Conservation (phyloP, 495 filamentous ascomycete genomes). For the Hyaloscypha variabilis region DNA sequence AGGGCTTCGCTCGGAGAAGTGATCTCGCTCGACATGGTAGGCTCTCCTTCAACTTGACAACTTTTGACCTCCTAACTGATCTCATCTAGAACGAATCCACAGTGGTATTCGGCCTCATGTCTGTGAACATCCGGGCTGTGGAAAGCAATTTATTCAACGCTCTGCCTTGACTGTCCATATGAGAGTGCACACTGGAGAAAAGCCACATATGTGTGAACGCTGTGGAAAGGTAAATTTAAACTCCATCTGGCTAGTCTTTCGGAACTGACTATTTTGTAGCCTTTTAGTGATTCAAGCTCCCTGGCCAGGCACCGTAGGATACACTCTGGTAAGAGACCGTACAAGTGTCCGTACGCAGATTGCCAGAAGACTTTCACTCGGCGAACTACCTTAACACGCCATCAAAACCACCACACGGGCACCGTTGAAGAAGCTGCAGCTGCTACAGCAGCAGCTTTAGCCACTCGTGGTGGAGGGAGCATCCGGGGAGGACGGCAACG, state of each 20-base stretch:
- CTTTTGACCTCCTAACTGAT: conserved; percentile 28
- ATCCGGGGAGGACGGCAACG: conserved; percentile 57
- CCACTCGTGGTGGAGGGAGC: conserved; percentile 57
- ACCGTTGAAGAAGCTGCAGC: conserved; percentile 93
- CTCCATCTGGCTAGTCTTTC: conserved; percentile 10
- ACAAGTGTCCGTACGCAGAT: conserved; percentile 96
- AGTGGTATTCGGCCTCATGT: conserved; percentile 90
- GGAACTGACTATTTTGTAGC: conserved; percentile 53
- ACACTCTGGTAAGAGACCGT: conserved; percentile 93
- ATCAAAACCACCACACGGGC: conserved; percentile 94
- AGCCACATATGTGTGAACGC: conserved; percentile 96
- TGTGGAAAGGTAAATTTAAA: conserved; percentile 81
- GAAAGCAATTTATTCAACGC: conserved; percentile 96
- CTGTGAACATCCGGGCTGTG: conserved; percentile 86
- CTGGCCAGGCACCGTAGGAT: conserved; percentile 92
- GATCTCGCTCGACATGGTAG: conserved; percentile 94
- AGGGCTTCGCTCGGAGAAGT: conserved; percentile 91
- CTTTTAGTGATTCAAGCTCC: conserved; percentile 98
- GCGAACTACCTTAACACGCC: conserved; percentile 90
- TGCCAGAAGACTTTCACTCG: conserved; percentile 99
- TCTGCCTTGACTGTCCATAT: conserved; percentile 96
- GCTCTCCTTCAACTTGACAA: conserved; percentile 30
- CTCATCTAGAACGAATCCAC: conserved; percentile 82
- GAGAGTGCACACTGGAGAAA: conserved; percentile 95
- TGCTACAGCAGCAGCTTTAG: conserved; percentile 82